Evolutionary conservation across 176 grass and related monocot genomes (phyloP).

Genomic region (Eragrostis curvula): DNA sequence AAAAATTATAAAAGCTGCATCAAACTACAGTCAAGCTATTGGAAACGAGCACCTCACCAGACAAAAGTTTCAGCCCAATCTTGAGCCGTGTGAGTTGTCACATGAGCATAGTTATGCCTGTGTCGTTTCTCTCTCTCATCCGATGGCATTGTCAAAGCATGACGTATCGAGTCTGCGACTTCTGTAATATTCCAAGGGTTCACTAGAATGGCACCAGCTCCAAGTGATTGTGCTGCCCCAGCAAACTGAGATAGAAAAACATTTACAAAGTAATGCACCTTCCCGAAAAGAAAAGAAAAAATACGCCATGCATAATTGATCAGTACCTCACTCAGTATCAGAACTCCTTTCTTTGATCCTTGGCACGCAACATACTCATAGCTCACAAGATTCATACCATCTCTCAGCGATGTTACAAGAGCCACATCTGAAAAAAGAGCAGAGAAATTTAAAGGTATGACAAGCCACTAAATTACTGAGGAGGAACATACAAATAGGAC

Average conservation of each 20-base stretch:
- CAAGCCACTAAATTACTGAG: constrained; percentile 11
- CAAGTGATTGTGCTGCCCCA: constrained; percentile 98
- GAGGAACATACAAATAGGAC: neutral
- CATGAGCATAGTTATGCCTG: constrained; percentile 98
- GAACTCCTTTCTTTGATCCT: constrained; percentile 92
- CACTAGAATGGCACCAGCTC: constrained; percentile 95
- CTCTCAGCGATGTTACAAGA: constrained; percentile 97
- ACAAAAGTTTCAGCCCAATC: constrained; percentile 99
- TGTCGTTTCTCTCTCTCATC: constrained; percentile 96
- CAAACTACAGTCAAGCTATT: constrained; percentile 11
- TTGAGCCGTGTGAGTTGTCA: constrained; percentile 94
- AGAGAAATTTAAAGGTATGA: constrained; percentile 39
- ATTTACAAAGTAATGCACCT: neutral
- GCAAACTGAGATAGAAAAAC: constrained; percentile 76
- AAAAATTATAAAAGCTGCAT: constrained; percentile 8
- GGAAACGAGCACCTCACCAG: constrained; percentile 62
- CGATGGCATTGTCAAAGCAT: constrained; percentile 75
- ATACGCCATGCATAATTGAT: neutral
- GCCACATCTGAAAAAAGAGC: constrained; percentile 75
- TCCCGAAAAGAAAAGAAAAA: neutral
- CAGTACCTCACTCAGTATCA: constrained; percentile 94
- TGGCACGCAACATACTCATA: constrained; percentile 99
- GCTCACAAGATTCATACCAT: constrained; percentile 99
- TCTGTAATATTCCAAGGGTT: constrained; percentile 99
- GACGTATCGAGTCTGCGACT: constrained; percentile 70